Conservation (phyloP, 2,329 filamentous ascomycete species). For the Talaromyces sp. region DNA sequence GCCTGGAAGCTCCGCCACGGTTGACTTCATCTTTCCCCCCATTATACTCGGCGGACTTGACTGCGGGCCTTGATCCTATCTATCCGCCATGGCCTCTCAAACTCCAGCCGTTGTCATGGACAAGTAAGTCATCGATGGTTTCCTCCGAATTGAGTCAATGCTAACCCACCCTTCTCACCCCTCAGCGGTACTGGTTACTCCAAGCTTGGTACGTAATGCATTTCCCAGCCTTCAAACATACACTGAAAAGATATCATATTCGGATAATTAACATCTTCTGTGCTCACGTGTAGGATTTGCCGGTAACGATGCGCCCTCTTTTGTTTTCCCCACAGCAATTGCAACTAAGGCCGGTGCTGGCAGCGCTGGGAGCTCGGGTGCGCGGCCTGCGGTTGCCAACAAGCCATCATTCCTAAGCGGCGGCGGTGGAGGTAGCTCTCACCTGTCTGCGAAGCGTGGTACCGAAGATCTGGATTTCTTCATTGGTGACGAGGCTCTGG, state of each 20-base stretch:
- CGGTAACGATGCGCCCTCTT: constrained; percentile 98
- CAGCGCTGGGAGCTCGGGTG: constrained; percentile 74
- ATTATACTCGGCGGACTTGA: constrained; percentile 8
- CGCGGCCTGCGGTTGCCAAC: constrained; percentile 85
- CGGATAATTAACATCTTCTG: background rate
- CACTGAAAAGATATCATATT: background rate
- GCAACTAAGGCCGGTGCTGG: constrained; percentile 80
- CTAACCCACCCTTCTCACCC: constrained; percentile 28
- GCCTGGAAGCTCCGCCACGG: constrained; percentile 28
- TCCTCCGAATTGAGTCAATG: constrained; percentile 11
- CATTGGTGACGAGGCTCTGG: constrained; percentile 93
- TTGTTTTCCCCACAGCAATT: constrained; percentile 98
- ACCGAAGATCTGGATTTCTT: constrained; percentile 99
- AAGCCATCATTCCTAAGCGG: constrained; percentile 95
- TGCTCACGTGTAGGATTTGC: constrained; percentile 72
- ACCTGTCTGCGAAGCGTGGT: constrained; percentile 87
- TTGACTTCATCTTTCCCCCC: constrained; percentile 22
- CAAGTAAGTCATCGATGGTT: constrained; percentile 72
- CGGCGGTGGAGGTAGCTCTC: constrained; percentile 78
- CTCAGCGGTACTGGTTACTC: constrained; percentile 96
- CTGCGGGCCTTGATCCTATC: constrained; percentile 12
- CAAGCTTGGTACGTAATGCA: constrained; percentile 76
- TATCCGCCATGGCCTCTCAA: constrained; percentile 81
- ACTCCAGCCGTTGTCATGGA: constrained; percentile 99
- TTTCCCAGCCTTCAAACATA: constrained; percentile 5